phyloP scores from a whole-genome alignment of 148 eudicot species.

The Cornus suecica region DNA sequence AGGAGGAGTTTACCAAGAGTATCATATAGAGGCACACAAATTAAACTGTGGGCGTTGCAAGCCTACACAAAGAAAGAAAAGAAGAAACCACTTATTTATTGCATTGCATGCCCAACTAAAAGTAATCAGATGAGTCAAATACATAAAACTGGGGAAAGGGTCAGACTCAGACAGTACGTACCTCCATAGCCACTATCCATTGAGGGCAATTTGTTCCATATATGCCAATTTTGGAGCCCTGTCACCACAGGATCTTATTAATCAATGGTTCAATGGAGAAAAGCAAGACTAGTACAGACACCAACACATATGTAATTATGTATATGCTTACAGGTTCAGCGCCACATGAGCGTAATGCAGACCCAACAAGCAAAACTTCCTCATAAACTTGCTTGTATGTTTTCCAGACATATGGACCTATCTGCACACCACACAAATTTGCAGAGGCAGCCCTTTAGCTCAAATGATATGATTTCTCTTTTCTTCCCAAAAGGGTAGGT shows the following conservation, averaged over 20 bases:
- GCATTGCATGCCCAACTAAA: background rate
- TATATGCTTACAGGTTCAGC: slow-evolving; percentile 71
- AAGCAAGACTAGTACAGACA: background rate
- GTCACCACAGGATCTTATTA: slow-evolving; percentile 3
- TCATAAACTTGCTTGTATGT: slow-evolving; percentile 78
- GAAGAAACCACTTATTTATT: background rate
- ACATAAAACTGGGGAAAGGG: background rate
- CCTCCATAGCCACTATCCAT: slow-evolving; percentile 98
- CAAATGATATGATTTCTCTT: too few relatives aligned
- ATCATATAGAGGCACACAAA: slow-evolving; percentile 96
- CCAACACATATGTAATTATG: background rate
- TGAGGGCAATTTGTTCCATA: slow-evolving; percentile 95
- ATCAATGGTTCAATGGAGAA: background rate
- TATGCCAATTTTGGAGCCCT: slow-evolving; percentile 92
- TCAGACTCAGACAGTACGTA: slow-evolving; percentile 21
- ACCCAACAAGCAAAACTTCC: slow-evolving; percentile 63
- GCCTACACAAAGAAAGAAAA: slow-evolving; percentile 45
- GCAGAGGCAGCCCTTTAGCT: too few relatives aligned
- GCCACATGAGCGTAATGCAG: slow-evolving; percentile 77
- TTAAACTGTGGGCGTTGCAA: slow-evolving; percentile 80
- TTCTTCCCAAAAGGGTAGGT: too few relatives aligned
- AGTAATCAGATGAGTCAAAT: background rate
- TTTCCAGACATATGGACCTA: slow-evolving; percentile 89
- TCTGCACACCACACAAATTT: slow-evolving; percentile 30
- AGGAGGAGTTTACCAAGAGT: slow-evolving; percentile 64